Conservation (phyloP, 495 filamentous ascomycete genomes). For the Penicillium goetzii region DNA sequence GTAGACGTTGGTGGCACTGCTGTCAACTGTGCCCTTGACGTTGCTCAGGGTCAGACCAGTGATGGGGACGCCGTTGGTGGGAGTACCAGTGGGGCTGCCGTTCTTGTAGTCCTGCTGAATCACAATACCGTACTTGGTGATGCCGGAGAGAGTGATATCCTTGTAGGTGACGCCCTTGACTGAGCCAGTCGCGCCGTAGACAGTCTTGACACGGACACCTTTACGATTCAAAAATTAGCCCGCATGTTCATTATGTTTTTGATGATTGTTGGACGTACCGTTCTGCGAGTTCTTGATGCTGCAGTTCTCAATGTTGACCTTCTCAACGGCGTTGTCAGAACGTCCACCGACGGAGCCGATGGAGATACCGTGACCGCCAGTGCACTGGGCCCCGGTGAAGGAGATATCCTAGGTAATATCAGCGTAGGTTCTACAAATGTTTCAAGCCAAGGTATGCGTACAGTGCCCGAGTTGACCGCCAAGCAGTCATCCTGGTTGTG, state of each 20-base stretch:
- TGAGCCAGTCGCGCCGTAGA: slow-evolving; percentile 57
- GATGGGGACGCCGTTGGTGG: slow-evolving; percentile 65
- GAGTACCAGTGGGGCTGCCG: slow-evolving; percentile 61
- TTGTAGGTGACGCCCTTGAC: slow-evolving; percentile 63
- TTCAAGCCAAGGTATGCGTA: not conserved
- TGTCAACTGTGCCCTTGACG: slow-evolving; percentile 53
- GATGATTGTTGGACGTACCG: slow-evolving; percentile 31
- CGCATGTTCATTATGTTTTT: not conserved
- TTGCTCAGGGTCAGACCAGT: slow-evolving; percentile 57
- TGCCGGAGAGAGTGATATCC: slow-evolving; percentile 60
- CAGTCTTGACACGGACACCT: slow-evolving; percentile 64
- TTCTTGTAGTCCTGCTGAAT: slow-evolving; percentile 74
- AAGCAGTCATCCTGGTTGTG: slow-evolving; percentile 69
- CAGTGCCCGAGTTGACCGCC: slow-evolving; percentile 56
- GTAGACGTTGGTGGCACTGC: slow-evolving; percentile 50
- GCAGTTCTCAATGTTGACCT: slow-evolving; percentile 57
- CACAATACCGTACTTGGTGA: slow-evolving; percentile 65
- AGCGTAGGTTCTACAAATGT: not conserved
- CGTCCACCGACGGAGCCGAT: slow-evolving; percentile 72
- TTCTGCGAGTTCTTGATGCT: slow-evolving; percentile 59
- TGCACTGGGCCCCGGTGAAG: slow-evolving; percentile 40
- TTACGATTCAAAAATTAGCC: not conserved
- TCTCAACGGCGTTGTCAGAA: slow-evolving; percentile 60
- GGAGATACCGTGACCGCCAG: slow-evolving; percentile 55
- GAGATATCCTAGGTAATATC: slow-evolving; percentile 42